These are phyloP conservation scores for Fusarium humuli DNA, from an alignment of 2,329 filamentous ascomycete genomes.

Conservation along the genomic window DNA sequence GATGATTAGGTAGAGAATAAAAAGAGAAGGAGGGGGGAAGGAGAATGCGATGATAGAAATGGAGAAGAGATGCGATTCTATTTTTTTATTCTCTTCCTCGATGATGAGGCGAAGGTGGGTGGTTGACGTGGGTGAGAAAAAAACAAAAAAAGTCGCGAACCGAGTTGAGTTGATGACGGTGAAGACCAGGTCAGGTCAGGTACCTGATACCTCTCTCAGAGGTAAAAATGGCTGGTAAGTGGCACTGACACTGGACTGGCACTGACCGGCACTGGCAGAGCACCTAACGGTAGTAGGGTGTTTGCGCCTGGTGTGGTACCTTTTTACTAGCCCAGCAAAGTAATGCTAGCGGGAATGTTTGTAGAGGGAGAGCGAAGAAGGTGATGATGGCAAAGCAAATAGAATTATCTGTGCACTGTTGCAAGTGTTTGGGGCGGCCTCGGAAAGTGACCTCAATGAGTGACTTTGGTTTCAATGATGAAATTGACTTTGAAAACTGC, in stretches of 20 bases:
- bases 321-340: not conserved
- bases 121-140: slow-evolving; percentile 1
- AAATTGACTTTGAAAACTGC: slow-evolving; percentile 2
- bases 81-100: slow-evolving; percentile 16
- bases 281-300: slow-evolving; percentile 2
- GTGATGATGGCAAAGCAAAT: slow-evolving; percentile 2
- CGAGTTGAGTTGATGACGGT: slow-evolving; percentile 34
- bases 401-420: slow-evolving; percentile 25
- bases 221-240: slow-evolving; percentile 15
- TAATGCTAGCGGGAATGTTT: slow-evolving; percentile 6
- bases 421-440: slow-evolving; percentile 26
- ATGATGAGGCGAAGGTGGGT: slow-evolving; percentile 21
- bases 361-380: slow-evolving; percentile 3
- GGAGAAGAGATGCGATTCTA: slow-evolving; percentile 23
- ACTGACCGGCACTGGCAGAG: slow-evolving; percentile 4
- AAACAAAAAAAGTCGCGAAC: slow-evolving; percentile 22
- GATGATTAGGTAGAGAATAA: slow-evolving; percentile 1
- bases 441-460: slow-evolving; percentile 18
- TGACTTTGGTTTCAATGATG: slow-evolving; percentile 6
- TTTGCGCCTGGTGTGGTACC: not conserved
- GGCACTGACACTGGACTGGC: slow-evolving; percentile 18
- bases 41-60: slow-evolving; percentile 10
- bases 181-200: slow-evolving; percentile 13
- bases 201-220: not conserved
- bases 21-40: slow-evolving; percentile 2